Conservation (phyloP, 805 yeast species). For the Wickerhamiella hasegawae region DNA sequence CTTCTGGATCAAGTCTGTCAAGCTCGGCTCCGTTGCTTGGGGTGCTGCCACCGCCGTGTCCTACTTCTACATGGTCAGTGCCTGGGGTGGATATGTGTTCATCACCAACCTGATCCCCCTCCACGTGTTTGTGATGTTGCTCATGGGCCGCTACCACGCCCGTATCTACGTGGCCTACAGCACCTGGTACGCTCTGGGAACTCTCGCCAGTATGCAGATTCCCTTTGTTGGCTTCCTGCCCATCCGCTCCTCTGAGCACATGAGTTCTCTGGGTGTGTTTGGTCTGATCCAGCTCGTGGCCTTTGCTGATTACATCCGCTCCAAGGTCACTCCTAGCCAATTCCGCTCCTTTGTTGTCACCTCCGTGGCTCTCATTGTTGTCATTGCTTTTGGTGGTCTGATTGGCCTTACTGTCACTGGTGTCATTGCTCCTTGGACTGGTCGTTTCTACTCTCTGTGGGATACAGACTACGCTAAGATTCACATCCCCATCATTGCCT, state of each 20-base stretch:
- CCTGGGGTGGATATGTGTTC: conserved; percentile 99
- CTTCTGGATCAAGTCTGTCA: conserved; percentile 89
- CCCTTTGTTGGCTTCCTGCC: conserved; percentile 98
- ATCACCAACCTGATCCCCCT: conserved; percentile 94
- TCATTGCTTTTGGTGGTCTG: conserved; percentile 53
- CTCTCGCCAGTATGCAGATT: conserved; percentile 97
- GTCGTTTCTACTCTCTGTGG: conserved; percentile 97
- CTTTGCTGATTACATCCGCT: conserved; percentile 64
- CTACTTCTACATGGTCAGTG: conserved; percentile 97
- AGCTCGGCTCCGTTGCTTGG: conserved; percentile 75
- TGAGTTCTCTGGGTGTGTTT: conserved; percentile 95
- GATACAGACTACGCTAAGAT: conserved; percentile 95
- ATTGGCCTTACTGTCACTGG: conserved; percentile 77
- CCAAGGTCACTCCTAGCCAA: conserved; percentile 53
- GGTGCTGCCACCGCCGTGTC: conserved; percentile 71
- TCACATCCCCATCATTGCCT: conserved; percentile 96
- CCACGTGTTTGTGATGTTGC: conserved; percentile 74
- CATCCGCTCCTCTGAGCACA: conserved; percentile 91
- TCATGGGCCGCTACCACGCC: conserved; percentile 87
- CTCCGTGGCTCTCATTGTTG: conserved; percentile 38
- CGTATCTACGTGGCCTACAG: conserved; percentile 79
- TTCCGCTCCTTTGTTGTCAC: conserved; percentile 39
- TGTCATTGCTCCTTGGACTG: conserved; percentile 98
- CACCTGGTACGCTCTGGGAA: conserved; percentile 94
- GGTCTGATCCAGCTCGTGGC: conserved; percentile 87